Conservation (phyloP, 371 early-diverging fungal species). For the Mortierella sp. region DNA sequence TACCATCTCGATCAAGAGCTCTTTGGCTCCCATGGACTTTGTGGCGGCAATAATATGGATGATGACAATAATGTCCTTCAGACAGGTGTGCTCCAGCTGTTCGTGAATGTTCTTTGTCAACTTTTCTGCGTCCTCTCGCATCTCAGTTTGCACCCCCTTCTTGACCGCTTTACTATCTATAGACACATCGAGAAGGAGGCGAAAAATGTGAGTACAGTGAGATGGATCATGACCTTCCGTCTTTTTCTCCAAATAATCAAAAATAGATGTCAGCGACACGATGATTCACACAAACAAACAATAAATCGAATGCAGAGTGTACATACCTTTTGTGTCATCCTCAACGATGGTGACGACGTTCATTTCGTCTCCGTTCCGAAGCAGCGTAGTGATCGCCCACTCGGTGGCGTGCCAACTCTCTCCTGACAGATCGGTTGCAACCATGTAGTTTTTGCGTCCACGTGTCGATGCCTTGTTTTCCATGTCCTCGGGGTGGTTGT, state of each 20-base stretch:
- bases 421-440: constrained; percentile 48
- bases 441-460: constrained; percentile 57
- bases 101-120: constrained; percentile 56
- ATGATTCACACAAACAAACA: not conserved
- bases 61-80: constrained; percentile 66
- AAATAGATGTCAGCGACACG: constrained; percentile 10
- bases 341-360: constrained; percentile 70
- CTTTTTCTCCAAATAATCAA: not conserved
- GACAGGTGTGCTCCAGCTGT: constrained; percentile 52
- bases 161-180: constrained; percentile 60
- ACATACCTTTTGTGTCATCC: constrained; percentile 58
- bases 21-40: constrained; percentile 61
- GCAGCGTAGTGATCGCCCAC: constrained; percentile 70
- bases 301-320: not conserved
- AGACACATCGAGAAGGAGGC: not conserved
- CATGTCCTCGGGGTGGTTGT: constrained; percentile 24
- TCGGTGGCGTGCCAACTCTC: constrained; percentile 58
- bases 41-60: constrained; percentile 68
- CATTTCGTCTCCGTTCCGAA: constrained; percentile 69
- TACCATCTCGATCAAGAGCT: constrained; percentile 68
- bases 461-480: constrained; percentile 56
- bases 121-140: constrained; percentile 58
- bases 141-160: constrained; percentile 53
- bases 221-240: not conserved
- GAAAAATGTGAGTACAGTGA: not conserved